Evolutionary conservation across 441 rosid species (phyloP), one percentile per base, ranked within the genome.

Genomic region (Biscutella laevigata): DNA sequence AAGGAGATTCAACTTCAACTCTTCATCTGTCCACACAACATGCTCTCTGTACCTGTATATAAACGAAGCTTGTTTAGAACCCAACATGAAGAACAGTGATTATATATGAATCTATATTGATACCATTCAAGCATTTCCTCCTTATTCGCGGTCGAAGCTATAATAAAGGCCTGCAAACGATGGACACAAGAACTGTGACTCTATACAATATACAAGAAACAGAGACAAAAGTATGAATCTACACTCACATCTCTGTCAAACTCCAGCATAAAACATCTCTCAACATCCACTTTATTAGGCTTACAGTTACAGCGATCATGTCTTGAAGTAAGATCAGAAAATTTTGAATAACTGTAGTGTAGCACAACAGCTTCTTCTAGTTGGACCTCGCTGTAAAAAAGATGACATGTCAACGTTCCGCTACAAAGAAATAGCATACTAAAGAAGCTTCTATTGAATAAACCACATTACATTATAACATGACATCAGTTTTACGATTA

Each of bases 121-220:
- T 17, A 91, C 98, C 98, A 88, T 59, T 28, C 84, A 24, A 81
- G 79, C 98, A 85, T 83, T 70, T 88, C 96, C 62, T 91, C 95
- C 64, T 82, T 78, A 0, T 84, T 77, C 40, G 87, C 88, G 13
- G 89, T 81, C 59, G 98, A 88, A 64, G 96, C 98, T 74, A 85
- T 91, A 51, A 91, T 85, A 69, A 88, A 91, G 45, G 98, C 98
- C 98, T 91, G 75, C 36, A 59, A 51, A 38, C 13, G 20, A 34
- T 7, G 38, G 32, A 11, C 68, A 3, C 27, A 57, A 66, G 37
- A 46, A 25, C 53, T 59, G 21, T 53, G 26, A 62, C 30, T 37
- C 36, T 45, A 15, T 19, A 44, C 17, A 53, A n/a, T 21, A 4
- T 5, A 45, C 4, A 8, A 13, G 20, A 1, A 17, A 17, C 20